Base-by-base conservation (phyloP, 495 filamentous ascomycete species). In the Penicillium macrosclerotiorum region DNA sequence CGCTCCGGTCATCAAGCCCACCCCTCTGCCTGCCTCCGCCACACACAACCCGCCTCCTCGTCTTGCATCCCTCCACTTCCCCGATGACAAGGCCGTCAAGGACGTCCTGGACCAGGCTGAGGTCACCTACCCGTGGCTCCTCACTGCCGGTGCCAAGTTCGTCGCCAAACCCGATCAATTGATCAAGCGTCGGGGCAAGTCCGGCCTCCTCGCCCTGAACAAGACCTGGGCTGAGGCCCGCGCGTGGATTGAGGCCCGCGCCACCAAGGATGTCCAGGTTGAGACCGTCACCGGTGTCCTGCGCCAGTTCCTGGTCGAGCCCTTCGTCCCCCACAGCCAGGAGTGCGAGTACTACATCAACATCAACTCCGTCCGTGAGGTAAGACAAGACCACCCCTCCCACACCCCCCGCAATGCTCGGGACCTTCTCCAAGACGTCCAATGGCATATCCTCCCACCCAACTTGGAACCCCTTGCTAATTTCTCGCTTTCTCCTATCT, bases 111-210 rank as follows among this genome's bases (percentile, higher is more conserved):
- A 96, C 78, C 88, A 91, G 78, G 94, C 93, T 49, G 93, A 99
- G 78, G 71, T 83, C 67, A 90, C 83, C 63, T 97, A 90, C 77
- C 93, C 93, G 48, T 99, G 91, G 90, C 79, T 99, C 57, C 79
- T 96, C 39, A 73, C 77, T 51, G 60, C 75, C 42, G 90, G 83
- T 47, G 75, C 92, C 64, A 92, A 86, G 75, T 97, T 99, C 70
- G 93, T 99, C 56, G 94, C 94, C 33, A 99, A 99, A 82, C 93
- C 93, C 56, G 93, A 99, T 79, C 94, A 97, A 76, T 81, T 97
- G 72, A 97, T 99, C 79, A 99, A 99, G 85, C 78, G 93, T 64
- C 82, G 93, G 75, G 93, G 93, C 65, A 99, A 99, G 90, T 95
- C 89, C 68, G 93, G 93, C 65, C 84, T 99, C 36, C 76, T 99